Conservation (phyloP, 2,329 filamentous ascomycete species). For the Penicillium sp. region DNA sequence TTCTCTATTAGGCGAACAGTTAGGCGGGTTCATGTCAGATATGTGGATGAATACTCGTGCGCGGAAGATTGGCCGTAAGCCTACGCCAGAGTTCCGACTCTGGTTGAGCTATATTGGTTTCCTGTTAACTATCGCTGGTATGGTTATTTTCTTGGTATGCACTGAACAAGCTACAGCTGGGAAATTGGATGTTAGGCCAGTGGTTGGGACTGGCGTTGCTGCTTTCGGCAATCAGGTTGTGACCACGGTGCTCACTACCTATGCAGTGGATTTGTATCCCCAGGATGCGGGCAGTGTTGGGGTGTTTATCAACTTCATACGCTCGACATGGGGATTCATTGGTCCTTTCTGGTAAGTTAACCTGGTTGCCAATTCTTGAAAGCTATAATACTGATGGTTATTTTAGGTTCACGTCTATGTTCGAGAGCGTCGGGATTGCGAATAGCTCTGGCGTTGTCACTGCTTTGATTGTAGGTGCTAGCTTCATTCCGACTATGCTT, state of each 20-base stretch:
- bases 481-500: conserved; percentile 28
- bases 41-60: conserved; percentile 52
- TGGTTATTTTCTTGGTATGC: conserved; percentile 57
- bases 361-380: neutral
- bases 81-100: conserved; percentile 53
- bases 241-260: conserved; percentile 60
- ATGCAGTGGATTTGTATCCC: conserved; percentile 56
- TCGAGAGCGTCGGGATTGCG: conserved; percentile 32
- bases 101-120: conserved; percentile 58
- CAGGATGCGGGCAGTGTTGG: conserved; percentile 56
- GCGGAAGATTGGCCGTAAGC: conserved; percentile 34
- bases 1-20: conserved; percentile 57
- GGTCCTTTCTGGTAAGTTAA: conserved; percentile 37
- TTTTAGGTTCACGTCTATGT: conserved; percentile 20
- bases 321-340: conserved; percentile 39
- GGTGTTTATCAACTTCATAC: conserved; percentile 58
- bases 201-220: conserved; percentile 54
- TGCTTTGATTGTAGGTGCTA: conserved; percentile 29
- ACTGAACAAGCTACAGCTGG: conserved; percentile 44
- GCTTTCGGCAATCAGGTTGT: conserved; percentile 61
- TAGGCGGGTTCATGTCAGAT: conserved; percentile 56
- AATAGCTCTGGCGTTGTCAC: conserved; percentile 27
- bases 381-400: neutral
- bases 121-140: conserved; percentile 50
- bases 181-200: conserved; percentile 55